Base-by-base conservation (phyloP, 306 rosid genomes). In the Begonia loranthoides region DNA sequence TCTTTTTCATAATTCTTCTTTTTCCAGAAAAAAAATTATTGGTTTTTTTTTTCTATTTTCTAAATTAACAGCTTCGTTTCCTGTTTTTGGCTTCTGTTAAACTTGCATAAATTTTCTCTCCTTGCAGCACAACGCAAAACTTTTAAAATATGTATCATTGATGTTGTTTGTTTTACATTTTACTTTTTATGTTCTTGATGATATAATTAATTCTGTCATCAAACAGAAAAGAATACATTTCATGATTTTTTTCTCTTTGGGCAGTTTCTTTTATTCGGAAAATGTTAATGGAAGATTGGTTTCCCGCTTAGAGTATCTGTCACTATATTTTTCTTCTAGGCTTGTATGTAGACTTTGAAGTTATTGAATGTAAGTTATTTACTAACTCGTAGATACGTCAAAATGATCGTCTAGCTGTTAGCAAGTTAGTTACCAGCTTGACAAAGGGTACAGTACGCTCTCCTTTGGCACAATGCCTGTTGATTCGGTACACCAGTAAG, bases 371-470 rank as follows among this genome's bases (percentile, higher is more conserved):
- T 24, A n/a, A 44, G 13, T 44, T 57, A n/a, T 39, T 59, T 65
- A 58, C 34, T 48, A 59, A 65, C 62, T 74, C 78, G 69, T 82
- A 90, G 99, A 90, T 90, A 59, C 76, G 99, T 43, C 99, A 90
- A 73, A 90, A 90, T 69, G 99, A 90, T 68, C 87, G 95, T 41
- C 79, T 90, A 17, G 99, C 99, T 62, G 86, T 90, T 61, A 90
- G 87, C 83, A 90, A 90, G 80, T 79, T 90, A 73, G 99, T 90
- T 66, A 82, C 94, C 70, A 90, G 97, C 83, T 82, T 90, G 78
- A 90, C 97, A 19, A 79, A 77, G 70, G 95, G 97, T 60, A 71
- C 78, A 56, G 92, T 77, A 51, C 95, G 97, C 65, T 90, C 97
- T 21, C 97, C 97, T 47, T 67, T 90, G 74, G 97, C 97, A 34